Percentiles rank a stretch among this genome's conserved stretches.
phyloP scores from a whole-genome alignment of 1,284 basidiomycete species.

The Sporisorium iseilematis-ciliati region DNA sequence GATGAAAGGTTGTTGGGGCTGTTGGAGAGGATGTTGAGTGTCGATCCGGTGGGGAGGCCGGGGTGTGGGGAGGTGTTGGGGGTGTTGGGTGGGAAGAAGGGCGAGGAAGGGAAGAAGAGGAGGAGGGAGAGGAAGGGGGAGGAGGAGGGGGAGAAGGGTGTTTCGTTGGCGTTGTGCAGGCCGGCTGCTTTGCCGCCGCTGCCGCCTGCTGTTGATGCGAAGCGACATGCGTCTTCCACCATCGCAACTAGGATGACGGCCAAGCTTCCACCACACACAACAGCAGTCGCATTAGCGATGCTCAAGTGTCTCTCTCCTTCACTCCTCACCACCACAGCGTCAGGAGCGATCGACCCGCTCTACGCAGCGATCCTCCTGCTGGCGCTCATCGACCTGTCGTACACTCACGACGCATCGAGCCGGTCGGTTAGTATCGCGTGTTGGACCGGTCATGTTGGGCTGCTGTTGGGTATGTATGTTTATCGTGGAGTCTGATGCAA shows the following conservation, averaged over 20 bases:
- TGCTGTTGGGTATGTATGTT: background rate
- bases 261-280: background rate
- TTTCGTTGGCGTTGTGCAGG: constrained; percentile 32
- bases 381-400: constrained; percentile 18
- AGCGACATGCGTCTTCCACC: background rate
- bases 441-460: constrained; percentile 1
- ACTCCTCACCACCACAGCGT: background rate
- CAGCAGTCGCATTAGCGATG: constrained; percentile 6
- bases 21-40: constrained; percentile 79
- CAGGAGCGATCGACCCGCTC: background rate
- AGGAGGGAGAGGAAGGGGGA: background rate
- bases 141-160: background rate
- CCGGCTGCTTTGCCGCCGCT: constrained; percentile 21
- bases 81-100: constrained; percentile 9
- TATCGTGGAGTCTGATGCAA: background rate
- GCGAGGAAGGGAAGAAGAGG: background rate
- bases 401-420: background rate
- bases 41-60: constrained; percentile 76
- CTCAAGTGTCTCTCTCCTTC: constrained; percentile 19
- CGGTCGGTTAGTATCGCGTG: background rate
- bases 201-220: background rate
- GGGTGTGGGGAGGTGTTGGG: constrained; percentile 78
- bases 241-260: background rate
- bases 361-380: constrained; percentile 10
- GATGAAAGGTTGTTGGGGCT: constrained; percentile 77